These are phyloP conservation scores for Tylopilus sp. DNA, from an alignment of 1,284 basidiomycete genomes.

Conservation along the genomic window DNA sequence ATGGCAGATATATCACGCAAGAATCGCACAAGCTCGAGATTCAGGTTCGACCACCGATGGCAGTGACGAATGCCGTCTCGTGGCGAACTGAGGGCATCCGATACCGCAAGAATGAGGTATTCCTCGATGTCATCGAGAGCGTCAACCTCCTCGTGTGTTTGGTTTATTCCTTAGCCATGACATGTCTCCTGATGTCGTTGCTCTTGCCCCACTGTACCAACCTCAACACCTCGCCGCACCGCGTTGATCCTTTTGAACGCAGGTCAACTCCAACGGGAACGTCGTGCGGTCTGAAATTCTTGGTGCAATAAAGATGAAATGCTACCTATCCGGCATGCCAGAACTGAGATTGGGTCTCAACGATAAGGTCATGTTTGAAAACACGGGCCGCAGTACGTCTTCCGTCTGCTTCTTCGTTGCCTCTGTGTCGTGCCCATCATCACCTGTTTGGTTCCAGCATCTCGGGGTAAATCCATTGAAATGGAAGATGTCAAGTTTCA, in stretches of 20 bases:
- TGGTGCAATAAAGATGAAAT: conserved; percentile 99
- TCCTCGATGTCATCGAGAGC: conserved; percentile 97
- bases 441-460: conserved; percentile 49
- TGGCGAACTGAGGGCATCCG: conserved; percentile 98
- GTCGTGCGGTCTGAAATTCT: conserved; percentile 97
- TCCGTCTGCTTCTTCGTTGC: background rate
- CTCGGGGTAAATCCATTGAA: conserved; percentile 96
- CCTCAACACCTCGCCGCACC: background rate
- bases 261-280: conserved; percentile 97
- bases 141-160: conserved; percentile 87
- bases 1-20: conserved; percentile 90
- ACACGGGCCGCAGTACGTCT: conserved; percentile 84
- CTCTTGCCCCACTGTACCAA: background rate
- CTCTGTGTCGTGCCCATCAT: background rate
- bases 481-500: conserved; percentile 99
- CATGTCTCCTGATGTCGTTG: background rate
- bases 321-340: conserved; percentile 98
- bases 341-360: conserved; percentile 94
- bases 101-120: conserved; percentile 99
- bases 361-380: conserved; percentile 99
- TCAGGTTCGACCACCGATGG: conserved; percentile 95
- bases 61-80: conserved; percentile 97
- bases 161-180: background rate
- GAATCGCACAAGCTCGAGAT: conserved; percentile 98
- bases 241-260: background rate